Evolutionary conservation across 2,329 filamentous ascomycete genomes (phyloP).

Genomic region (Alternaria brassicicola): DNA sequence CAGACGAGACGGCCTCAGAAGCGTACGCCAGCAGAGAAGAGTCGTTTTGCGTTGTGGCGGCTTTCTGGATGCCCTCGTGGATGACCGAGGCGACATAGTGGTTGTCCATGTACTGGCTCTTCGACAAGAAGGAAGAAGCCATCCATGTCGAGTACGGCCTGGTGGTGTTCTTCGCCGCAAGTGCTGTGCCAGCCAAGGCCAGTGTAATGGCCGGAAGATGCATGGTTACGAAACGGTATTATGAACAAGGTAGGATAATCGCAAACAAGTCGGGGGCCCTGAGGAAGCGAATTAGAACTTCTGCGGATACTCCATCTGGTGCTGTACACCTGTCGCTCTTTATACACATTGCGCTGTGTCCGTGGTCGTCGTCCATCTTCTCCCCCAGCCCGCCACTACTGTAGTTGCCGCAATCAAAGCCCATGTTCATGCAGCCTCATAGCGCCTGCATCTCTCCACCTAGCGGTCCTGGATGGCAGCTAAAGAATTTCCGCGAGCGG

Average conservation of each 20-base stretch:
- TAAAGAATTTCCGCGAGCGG: slow-evolving; percentile 25
- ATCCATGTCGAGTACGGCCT: slow-evolving; percentile 50
- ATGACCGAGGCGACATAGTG: slow-evolving; percentile 56
- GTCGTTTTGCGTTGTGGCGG: slow-evolving; percentile 54
- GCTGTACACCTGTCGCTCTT: background rate
- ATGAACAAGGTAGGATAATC: slow-evolving; percentile 12
- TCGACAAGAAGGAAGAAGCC: slow-evolving; percentile 57
- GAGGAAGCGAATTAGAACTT: background rate
- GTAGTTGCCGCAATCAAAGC: slow-evolving; percentile 18
- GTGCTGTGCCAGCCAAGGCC: slow-evolving; percentile 26
- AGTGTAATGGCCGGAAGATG: slow-evolving; percentile 33
- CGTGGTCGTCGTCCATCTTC: background rate
- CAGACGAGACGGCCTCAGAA: slow-evolving; percentile 54
- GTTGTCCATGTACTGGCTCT: slow-evolving; percentile 48
- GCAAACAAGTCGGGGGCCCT: background rate
- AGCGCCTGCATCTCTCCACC: slow-evolving; percentile 15
- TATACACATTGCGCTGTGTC: slow-evolving; percentile 10
- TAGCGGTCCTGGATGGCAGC: slow-evolving; percentile 5
- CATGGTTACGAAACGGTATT: slow-evolving; percentile 27
- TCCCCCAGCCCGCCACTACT: slow-evolving; percentile 5
- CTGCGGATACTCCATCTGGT: background rate
- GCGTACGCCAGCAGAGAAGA: slow-evolving; percentile 54
- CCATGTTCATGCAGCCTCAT: slow-evolving; percentile 19
- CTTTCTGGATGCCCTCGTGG: slow-evolving; percentile 56
- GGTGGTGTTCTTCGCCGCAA: slow-evolving; percentile 31